A percentile compares a stretch with the other conserved stretches of the same genome.
These are phyloP conservation scores for Populus pruinosa DNA, from an alignment of 345 rosid species.

Conservation along the genomic window DNA sequence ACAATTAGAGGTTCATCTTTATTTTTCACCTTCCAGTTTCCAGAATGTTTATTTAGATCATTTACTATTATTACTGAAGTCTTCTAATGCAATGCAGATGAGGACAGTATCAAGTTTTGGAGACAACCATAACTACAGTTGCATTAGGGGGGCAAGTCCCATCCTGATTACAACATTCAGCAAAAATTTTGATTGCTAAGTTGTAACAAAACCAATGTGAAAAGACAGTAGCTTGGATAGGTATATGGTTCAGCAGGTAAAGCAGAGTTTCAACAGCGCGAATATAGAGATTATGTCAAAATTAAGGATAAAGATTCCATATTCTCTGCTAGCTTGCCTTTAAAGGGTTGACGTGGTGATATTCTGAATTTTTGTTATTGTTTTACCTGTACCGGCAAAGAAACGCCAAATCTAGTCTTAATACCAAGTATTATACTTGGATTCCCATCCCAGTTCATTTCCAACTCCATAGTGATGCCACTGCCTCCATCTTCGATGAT, in stretches of 20 bases:
- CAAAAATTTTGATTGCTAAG: neutral
- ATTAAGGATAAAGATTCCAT: neutral
- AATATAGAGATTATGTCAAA: neutral
- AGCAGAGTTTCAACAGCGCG: neutral
- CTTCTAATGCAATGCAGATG: neutral
- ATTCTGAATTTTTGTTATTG: neutral
- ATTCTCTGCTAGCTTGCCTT: neutral
- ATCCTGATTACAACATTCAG: neutral
- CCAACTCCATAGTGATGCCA: slow-evolving; percentile 38
- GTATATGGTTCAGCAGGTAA: neutral
- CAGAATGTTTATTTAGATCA: neutral
- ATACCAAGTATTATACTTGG: slow-evolving; percentile 33
- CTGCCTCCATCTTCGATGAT: slow-evolving; percentile 25
- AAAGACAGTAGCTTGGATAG: too few species aligned
- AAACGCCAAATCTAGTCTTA: slow-evolving; percentile 32
- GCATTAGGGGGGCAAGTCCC: neutral
- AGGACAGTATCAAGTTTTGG: neutral
- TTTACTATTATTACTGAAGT: neutral
- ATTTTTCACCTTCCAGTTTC: neutral
- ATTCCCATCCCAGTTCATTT: slow-evolving; percentile 41
- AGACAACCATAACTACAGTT: neutral
- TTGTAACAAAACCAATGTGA: too few species aligned
- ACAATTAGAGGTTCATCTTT: neutral
- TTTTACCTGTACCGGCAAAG: slow-evolving; percentile 37
- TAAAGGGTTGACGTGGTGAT: neutral